phyloP scores from a whole-genome alignment of 129 eudicot genomes.

The Chrysanthemum lavandulifolium region DNA sequence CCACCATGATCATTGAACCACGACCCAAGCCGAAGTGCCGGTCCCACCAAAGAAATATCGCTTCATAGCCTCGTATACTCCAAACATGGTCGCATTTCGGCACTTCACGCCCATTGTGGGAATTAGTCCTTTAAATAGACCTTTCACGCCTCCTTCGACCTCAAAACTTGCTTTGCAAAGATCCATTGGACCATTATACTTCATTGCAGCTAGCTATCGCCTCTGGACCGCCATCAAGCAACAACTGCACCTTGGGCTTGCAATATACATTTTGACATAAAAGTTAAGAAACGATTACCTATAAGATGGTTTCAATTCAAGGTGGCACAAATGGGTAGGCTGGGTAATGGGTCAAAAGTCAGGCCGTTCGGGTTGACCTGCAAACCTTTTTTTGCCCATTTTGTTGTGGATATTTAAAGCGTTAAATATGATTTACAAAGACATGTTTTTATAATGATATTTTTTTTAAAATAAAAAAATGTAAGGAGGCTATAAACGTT shows the following conservation, averaged over 20 bases:
- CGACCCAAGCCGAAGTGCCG: constrained; percentile 77
- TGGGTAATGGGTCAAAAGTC: not conserved
- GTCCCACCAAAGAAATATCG: constrained; percentile 77
- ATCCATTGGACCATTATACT: constrained; percentile 81
- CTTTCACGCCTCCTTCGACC: constrained; percentile 76
- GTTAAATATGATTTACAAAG: no score
- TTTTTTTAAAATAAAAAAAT: no score
- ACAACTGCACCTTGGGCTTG: constrained; percentile 77
- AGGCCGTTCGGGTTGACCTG: not conserved
- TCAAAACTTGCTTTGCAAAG: constrained; percentile 77
- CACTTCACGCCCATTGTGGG: constrained; percentile 95
- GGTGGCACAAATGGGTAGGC: not conserved
- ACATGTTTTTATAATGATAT: no score
- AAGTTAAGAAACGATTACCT: not conserved
- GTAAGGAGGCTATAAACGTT: no score
- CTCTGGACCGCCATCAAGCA: constrained; percentile 40
- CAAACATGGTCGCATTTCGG: constrained; percentile 97
- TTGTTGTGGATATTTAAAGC: not conserved
- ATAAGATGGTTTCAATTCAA: not conserved
- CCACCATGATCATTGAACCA: constrained; percentile 75
- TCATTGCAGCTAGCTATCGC: constrained; percentile 48
- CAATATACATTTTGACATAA: constrained; percentile 40
- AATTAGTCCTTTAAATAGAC: constrained; percentile 76
- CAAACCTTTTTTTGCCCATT: not conserved
- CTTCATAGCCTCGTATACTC: constrained; percentile 79